Evolutionary conservation across 352 stramenopile species (phyloP), one percentile per base, ranked within the genome.

Genomic region (Phytopythium vexans): DNA sequence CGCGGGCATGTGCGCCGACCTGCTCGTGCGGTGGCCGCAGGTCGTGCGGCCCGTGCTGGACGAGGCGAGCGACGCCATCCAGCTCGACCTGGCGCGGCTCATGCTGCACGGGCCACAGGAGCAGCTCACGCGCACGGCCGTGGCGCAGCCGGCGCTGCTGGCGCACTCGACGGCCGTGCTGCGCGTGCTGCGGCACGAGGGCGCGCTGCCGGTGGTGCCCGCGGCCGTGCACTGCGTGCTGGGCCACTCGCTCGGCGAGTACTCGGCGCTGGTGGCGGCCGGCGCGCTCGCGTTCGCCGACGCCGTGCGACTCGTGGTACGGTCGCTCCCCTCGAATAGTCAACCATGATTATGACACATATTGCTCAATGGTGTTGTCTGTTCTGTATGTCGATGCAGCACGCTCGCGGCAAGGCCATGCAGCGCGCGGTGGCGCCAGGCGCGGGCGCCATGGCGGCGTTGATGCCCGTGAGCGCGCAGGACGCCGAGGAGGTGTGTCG

Each of bases 241-340:
- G 42, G 86, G 86, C 47, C 86, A 95, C 67, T 95, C 86, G 56
- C 65, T 95, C 9, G 86, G 86, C 44, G 84, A 95, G 64, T 95
- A 94, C 67, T 84, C 86, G 60, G 86, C 86, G 54, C 66, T 95
- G 31, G 84, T 92, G 49, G 81, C 86, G 2, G 73, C 81, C 8
- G 62, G 75, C 12, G 62, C 79, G 40, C 64, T 95, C 46, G 49
- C 69, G 1, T 91, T 95, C 41, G 71, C 70, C 7, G 77, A 89
- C 46, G 83, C 80, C 27, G 74, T 80, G 35, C 54, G 62, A 54
- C 78, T 94, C 27, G 83, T 92, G 61, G 75, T 86, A 47, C 31
- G 21, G 66, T 72, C 0, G 5, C 4, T 47, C 1, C 12, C 21
- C 21, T 27, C 21, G 21, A 27, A 27, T 27, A 27, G 21, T 27